A percentile compares a stretch with the other conserved stretches of the same genome.
Conservation (phyloP, 192 early-diverging fungal species). For the Gaertneriomyces sp. region DNA sequence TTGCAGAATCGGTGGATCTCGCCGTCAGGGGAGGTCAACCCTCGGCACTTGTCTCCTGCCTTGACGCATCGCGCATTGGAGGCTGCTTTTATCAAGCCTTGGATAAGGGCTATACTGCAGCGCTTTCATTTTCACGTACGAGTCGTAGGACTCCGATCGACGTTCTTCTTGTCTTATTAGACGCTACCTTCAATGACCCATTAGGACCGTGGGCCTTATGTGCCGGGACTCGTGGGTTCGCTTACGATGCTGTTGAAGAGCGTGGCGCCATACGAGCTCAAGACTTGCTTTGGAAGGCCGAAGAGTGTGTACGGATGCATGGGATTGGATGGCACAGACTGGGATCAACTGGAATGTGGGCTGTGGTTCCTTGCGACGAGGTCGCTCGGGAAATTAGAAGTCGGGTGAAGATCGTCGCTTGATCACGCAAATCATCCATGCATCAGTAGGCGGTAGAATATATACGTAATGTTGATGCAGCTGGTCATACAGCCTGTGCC, state of each 20-base stretch:
- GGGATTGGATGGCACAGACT: constrained; percentile 30
- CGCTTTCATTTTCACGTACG: constrained; percentile 9
- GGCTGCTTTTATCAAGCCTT: constrained; percentile 18
- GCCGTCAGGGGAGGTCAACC: constrained; percentile 13
- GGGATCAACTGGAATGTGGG: constrained; percentile 18
- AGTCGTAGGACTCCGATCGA: constrained; percentile 8
- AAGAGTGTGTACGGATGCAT: constrained; percentile 28
- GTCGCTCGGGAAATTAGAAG: constrained; percentile 28
- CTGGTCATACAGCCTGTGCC: too few relatives aligned
- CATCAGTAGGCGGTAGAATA: too few relatives aligned
- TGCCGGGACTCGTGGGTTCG: background rate
- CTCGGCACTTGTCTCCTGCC: constrained; percentile 11
- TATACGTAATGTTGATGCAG: too few relatives aligned
- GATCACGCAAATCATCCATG: too few relatives aligned
- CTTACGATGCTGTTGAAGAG: constrained; percentile 3
- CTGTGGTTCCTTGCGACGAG: constrained; percentile 24
- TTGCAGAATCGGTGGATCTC: constrained; percentile 9
- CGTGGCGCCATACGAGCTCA: constrained; percentile 4
- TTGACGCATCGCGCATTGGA: constrained; percentile 17
- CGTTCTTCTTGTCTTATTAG: constrained; percentile 24
- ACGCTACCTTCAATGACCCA: constrained; percentile 29
- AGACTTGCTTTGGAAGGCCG: constrained; percentile 19
- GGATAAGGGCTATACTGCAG: constrained; percentile 16
- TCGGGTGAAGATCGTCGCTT: constrained; percentile 20
- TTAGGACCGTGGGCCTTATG: constrained; percentile 20